These are phyloP conservation scores for Aspergillus ostianus DNA, from an alignment of 495 filamentous ascomycete species.

Conservation along the genomic window DNA sequence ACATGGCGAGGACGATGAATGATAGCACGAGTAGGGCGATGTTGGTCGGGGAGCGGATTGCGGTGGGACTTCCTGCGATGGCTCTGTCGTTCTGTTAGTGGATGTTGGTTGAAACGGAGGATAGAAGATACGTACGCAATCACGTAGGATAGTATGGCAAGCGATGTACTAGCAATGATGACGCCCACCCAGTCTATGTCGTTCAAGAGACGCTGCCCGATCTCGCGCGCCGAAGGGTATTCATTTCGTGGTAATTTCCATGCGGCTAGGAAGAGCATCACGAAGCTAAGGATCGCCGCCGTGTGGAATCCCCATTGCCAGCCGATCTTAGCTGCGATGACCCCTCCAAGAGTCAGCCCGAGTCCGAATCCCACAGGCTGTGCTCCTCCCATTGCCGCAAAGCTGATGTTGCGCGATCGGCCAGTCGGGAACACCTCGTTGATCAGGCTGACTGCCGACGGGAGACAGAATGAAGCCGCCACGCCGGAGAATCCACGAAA, in stretches of 20 bases:
- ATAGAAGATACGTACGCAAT: constrained; percentile 35
- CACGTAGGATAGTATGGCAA: constrained; percentile 42
- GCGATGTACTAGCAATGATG: constrained; percentile 29
- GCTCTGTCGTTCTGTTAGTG: constrained; percentile 15
- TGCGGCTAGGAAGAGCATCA: constrained; percentile 32
- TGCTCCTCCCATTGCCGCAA: constrained; percentile 42
- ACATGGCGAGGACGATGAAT: constrained; percentile 40
- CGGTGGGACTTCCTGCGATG: constrained; percentile 31
- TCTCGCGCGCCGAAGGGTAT: constrained; percentile 5
- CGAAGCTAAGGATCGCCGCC: constrained; percentile 35
- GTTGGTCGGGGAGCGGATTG: constrained; percentile 29
- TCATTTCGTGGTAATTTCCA: constrained; percentile 30
- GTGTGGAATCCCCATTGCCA: constrained; percentile 49
- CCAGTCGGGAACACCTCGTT: constrained; percentile 38
- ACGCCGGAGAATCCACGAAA: constrained; percentile 53
- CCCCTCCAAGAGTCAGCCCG: constrained; percentile 45
- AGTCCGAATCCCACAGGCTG: constrained; percentile 48
- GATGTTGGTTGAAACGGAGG: neutral
- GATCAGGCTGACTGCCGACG: constrained; percentile 49
- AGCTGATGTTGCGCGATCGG: constrained; percentile 42
- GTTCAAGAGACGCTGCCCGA: constrained; percentile 23
- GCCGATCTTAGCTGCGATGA: constrained; percentile 44
- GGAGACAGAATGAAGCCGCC: constrained; percentile 50
- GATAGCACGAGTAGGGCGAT: constrained; percentile 39
- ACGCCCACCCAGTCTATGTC: constrained; percentile 52